Evolutionary conservation across 1,284 basidiomycete species (phyloP).

Genomic region (Tilletia caries): DNA sequence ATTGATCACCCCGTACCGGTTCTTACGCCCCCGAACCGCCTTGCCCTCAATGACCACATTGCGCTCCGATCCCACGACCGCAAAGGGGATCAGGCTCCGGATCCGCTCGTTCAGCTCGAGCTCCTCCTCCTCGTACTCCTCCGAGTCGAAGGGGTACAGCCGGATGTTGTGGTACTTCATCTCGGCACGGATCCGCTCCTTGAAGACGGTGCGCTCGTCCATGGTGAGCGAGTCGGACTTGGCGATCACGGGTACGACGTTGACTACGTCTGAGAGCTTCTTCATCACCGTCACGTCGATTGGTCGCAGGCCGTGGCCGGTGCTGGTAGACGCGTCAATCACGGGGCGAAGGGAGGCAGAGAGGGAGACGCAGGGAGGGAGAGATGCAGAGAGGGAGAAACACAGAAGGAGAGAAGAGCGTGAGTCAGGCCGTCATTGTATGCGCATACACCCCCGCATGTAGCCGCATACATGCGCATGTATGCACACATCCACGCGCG

Average conservation of each 20-base stretch:
- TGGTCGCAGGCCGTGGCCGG: slow-evolving; percentile 47
- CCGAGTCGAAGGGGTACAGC: slow-evolving; percentile 93
- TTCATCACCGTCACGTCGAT: slow-evolving; percentile 99
- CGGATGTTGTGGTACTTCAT: slow-evolving; percentile 88
- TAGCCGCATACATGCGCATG: background rate
- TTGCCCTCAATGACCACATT: slow-evolving; percentile 93
- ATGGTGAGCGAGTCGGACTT: slow-evolving; percentile 94
- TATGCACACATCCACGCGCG: background rate
- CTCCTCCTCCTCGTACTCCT: slow-evolving; percentile 88
- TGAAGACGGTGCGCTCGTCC: slow-evolving; percentile 89
- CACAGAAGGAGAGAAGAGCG: slow-evolving; percentile 22
- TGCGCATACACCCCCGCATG: too few species aligned
- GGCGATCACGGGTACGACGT: slow-evolving; percentile 96
- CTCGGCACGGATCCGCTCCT: slow-evolving; percentile 91
- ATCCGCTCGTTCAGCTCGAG: slow-evolving; percentile 84
- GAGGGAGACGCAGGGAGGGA: too few species aligned
- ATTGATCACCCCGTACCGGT: slow-evolving; percentile 96
- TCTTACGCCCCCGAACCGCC: slow-evolving; percentile 89
- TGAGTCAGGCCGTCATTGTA: too few species aligned
- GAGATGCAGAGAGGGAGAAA: too few species aligned
- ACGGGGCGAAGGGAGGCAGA: too few species aligned
- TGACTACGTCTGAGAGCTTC: slow-evolving; percentile 96
- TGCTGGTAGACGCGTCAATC: too few species aligned
- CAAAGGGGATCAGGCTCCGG: slow-evolving; percentile 91
- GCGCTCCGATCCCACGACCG: slow-evolving; percentile 90